Percentiles rank a stretch among this genome's conserved stretches.
Evolutionary conservation across 2,329 filamentous ascomycete species (phyloP).

Genomic region (Alternaria dauci): DNA sequence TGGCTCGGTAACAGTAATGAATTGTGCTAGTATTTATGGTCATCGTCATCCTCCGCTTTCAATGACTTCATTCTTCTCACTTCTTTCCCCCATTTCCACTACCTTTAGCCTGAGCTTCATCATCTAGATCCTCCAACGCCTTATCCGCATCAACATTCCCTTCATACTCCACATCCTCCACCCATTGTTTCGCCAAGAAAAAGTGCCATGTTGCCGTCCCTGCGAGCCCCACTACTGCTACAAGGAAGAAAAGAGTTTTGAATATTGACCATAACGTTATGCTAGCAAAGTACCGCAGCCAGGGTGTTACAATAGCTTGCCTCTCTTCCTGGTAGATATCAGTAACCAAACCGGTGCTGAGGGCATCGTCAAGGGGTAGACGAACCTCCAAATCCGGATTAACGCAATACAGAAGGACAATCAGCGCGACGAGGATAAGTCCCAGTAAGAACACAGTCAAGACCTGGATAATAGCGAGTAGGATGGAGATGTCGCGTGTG

Average conservation of each 20-base stretch:
- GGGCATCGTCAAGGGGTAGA: not conserved
- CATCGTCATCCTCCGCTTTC: not conserved
- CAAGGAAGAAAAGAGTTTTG: constrained; percentile 17
- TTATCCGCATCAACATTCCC: constrained; percentile 42
- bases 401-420: constrained; percentile 55
- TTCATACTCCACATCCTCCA: constrained; percentile 39
- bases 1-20: not conserved
- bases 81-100: constrained; percentile 4
- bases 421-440: constrained; percentile 50
- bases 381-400: constrained; percentile 58
- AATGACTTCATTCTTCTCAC: not conserved
- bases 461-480: constrained; percentile 59
- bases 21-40: not conserved
- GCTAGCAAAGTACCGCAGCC: constrained; percentile 45
- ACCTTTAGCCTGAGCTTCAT: constrained; percentile 8
- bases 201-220: constrained; percentile 26
- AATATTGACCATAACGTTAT: constrained; percentile 31
- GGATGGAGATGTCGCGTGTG: constrained; percentile 59
- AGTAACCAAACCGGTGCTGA: not conserved
- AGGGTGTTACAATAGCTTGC: constrained; percentile 54
- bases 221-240: constrained; percentile 6
- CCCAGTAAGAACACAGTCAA: constrained; percentile 55
- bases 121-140: constrained; percentile 37
- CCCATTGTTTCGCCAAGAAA: constrained; percentile 33
- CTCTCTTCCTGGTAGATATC: constrained; percentile 45